A percentile compares a stretch with the other conserved stretches of the same genome.
Evolutionary conservation across 345 rosid species (phyloP).

Genomic region (Linum lewisii): DNA sequence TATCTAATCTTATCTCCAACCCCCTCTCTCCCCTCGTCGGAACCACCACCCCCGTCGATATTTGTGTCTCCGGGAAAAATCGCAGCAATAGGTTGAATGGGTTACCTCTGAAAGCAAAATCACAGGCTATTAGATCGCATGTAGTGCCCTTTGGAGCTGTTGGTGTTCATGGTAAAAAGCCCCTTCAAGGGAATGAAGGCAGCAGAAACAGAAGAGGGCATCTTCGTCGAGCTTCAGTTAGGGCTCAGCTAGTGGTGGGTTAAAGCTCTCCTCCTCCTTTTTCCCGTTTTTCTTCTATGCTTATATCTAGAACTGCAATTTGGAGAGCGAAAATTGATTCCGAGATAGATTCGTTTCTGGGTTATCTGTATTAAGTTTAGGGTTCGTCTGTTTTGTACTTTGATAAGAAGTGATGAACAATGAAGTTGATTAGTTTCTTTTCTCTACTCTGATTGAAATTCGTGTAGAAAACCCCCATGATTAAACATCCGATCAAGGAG

Average conservation of each 20-base stretch:
- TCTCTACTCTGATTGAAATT: not conserved
- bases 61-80: constrained; percentile 20
- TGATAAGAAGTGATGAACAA: too few species aligned
- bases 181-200: constrained; percentile 22
- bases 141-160: constrained; percentile 3
- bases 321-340: not conserved
- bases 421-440: not conserved
- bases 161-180: constrained; percentile 38
- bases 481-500: too few species aligned
- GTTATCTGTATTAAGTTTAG: not conserved
- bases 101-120: constrained; percentile 27
- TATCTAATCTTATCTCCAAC: too few species aligned
- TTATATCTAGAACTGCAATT: not conserved
- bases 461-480: too few species aligned
- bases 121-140: constrained; percentile 24
- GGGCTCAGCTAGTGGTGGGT: constrained; percentile 41
- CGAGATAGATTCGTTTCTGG: not conserved
- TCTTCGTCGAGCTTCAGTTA: constrained; percentile 22
- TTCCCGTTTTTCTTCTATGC: not conserved
- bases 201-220: constrained; percentile 15
- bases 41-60: too few species aligned
- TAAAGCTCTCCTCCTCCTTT: not conserved
- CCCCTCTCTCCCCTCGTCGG: too few species aligned
- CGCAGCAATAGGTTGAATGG: constrained; percentile 21
- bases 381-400: too few species aligned